A percentile compares a stretch with the other conserved stretches of the same genome.
Conservation (phyloP, 441 rosid genomes). For the Manihot esculenta region DNA sequence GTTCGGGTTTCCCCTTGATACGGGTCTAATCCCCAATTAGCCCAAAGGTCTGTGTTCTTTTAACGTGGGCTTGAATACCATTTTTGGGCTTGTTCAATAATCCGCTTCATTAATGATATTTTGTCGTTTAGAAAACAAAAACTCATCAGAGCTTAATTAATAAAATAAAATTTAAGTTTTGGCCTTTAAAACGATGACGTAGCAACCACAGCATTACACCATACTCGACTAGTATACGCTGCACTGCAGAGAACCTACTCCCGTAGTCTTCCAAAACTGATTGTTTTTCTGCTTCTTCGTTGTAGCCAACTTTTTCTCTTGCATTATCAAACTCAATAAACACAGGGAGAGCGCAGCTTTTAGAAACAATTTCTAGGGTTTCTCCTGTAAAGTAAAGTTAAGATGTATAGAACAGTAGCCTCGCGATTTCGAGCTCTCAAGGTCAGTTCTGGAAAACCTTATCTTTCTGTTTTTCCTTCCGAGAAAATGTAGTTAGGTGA, state of each 20-base stretch:
- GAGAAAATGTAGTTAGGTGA: constrained; percentile 7
- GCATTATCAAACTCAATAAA: constrained; percentile 1
- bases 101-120: too few relatives aligned
- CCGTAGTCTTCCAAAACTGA: background rate
- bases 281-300: background rate
- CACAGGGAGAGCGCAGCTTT: background rate
- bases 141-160: too few relatives aligned
- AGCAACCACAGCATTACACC: background rate
- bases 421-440: constrained; percentile 56
- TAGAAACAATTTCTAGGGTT: constrained; percentile 18
- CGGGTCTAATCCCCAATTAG: too few relatives aligned
- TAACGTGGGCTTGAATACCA: too few relatives aligned
- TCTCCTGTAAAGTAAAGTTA: background rate
- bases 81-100: too few relatives aligned
- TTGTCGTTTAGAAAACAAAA: too few relatives aligned
- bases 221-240: background rate
- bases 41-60: too few relatives aligned
- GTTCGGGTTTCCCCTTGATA: too few relatives aligned
- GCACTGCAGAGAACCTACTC: background rate
- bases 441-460: constrained; percentile 37
- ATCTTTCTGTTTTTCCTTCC: constrained; percentile 24
- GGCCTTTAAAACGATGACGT: too few relatives aligned
- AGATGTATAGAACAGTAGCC: constrained; percentile 57
- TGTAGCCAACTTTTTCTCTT: constrained; percentile 6
- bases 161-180: too few relatives aligned